Conservation (phyloP, 371 early-diverging fungal genomes). For the Rozella allomycis region DNA sequence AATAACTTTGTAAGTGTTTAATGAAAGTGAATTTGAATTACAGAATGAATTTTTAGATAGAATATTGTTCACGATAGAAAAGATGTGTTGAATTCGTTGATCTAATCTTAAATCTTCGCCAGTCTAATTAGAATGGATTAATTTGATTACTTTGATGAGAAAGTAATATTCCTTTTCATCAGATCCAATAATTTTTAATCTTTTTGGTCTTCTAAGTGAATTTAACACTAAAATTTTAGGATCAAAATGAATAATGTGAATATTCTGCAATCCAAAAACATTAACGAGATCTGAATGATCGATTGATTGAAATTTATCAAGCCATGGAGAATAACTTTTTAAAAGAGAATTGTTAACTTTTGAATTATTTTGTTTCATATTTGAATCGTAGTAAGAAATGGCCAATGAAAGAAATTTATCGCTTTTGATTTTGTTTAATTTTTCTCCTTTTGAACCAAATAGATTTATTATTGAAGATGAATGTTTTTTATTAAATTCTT, state of each 20-base stretch:
- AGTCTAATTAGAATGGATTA: constrained; percentile 15
- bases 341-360: background rate
- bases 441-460: too few species aligned
- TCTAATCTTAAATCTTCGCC: constrained; percentile 60
- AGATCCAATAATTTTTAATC: constrained; percentile 39
- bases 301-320: too few species aligned
- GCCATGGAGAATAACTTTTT: constrained; percentile 44
- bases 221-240: constrained; percentile 35
- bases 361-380: too few species aligned
- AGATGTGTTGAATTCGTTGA: constrained; percentile 52
- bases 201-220: constrained; percentile 47
- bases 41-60: constrained; percentile 30
- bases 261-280: too few species aligned
- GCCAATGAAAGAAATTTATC: too few species aligned
- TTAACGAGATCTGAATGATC: too few species aligned
- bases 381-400: too few species aligned
- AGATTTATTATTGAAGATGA: too few species aligned
- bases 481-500: too few species aligned
- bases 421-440: too few species aligned
- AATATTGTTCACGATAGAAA: constrained; percentile 46
- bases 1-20: constrained; percentile 39
- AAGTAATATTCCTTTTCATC: constrained; percentile 44
- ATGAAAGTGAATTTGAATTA: constrained; percentile 12
- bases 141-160: constrained; percentile 34
- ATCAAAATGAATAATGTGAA: constrained; percentile 33